Evolutionary conservation across 371 early-diverging fungal genomes (phyloP).

Genomic region (Smittium culicis): DNA sequence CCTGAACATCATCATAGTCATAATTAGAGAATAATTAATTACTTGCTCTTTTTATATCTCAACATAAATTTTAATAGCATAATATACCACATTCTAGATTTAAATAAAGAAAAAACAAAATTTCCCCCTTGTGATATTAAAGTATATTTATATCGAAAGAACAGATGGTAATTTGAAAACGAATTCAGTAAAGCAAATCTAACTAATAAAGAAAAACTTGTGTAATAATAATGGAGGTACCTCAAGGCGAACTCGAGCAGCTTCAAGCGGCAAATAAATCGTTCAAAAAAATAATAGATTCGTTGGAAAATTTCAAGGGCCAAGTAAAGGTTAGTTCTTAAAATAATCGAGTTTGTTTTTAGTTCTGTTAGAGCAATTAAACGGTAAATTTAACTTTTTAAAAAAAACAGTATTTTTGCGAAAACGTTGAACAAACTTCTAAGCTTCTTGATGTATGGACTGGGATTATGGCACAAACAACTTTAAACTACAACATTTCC

Average conservation of each 20-base stretch:
- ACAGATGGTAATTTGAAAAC: no score
- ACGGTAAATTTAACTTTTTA: background rate
- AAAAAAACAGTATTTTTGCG: slow-evolving; percentile 27
- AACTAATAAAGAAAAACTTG: no score
- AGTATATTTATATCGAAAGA: no score
- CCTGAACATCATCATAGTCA: no score
- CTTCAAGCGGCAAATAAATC: background rate
- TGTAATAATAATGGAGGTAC: background rate
- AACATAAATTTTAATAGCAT: no score
- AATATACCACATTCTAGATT: no score
- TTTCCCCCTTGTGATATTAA: no score
- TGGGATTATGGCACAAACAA: slow-evolving; percentile 25
- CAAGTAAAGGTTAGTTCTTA: background rate
- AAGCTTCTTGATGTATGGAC: slow-evolving; percentile 30
- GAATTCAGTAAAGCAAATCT: no score
- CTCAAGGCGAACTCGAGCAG: background rate
- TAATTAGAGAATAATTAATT: no score
- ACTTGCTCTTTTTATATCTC: no score
- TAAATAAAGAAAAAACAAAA: no score
- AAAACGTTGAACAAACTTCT: slow-evolving; percentile 30
- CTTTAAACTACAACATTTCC: slow-evolving; percentile 22
- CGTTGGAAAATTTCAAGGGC: background rate
- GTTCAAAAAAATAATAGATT: background rate
- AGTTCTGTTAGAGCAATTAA: background rate
- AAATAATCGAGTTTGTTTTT: no score